Evolutionary conservation across 139 green algal species (phyloP), one percentile per base, ranked within the genome.

Genomic region (Spirogloea muscicola): DNA sequence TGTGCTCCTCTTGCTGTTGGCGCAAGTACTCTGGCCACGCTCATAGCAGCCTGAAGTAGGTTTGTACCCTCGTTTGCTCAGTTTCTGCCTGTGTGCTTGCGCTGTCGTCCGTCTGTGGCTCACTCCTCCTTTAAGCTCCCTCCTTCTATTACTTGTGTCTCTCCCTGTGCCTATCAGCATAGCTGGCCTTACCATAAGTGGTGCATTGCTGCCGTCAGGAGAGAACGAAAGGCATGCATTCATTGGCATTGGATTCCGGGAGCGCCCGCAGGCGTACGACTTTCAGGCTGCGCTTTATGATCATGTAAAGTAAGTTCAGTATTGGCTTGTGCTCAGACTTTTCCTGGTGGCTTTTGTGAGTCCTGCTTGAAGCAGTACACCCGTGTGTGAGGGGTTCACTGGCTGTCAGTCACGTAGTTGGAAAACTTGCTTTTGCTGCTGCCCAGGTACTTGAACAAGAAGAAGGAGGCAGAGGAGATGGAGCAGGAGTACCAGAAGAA

Each of bases 391-490:
- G n/a, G n/a, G n/a, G n/a, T n/a, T n/a, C n/a, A n/a, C 13, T 52
- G 44, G 44, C 13, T 13, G 44, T 52, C 13, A 10, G 13, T 16
- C 44, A 16, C 44, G 16, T 52, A 25, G 44, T 16, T 52, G 44
- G 44, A 52, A 52, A 52, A 25, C 44, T 16, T 16, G 44, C 16
- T 52, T 16, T 13, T 13, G 13, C 44, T 52, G 44, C 44, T 25
- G 44, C 13, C n/a, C n/a, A n/a, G n/a, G n/a, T 65, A 80, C 59
- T n/a, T 80, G 1, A 57, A 77, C 16, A 46, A 49, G 31, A 77
- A 80, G 72, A 77, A 77, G 18, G 65, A 81, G 38, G 74, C 74
- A 25, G 66, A 77, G 43, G 66, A 69, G 33, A 68, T 78, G 51
- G 74, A 43, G 9, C 44, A 77, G 6, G 63, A 49, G 42, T 81